phyloP scores from a whole-genome alignment of 306 rosid species.

The Luffa acutangula region DNA sequence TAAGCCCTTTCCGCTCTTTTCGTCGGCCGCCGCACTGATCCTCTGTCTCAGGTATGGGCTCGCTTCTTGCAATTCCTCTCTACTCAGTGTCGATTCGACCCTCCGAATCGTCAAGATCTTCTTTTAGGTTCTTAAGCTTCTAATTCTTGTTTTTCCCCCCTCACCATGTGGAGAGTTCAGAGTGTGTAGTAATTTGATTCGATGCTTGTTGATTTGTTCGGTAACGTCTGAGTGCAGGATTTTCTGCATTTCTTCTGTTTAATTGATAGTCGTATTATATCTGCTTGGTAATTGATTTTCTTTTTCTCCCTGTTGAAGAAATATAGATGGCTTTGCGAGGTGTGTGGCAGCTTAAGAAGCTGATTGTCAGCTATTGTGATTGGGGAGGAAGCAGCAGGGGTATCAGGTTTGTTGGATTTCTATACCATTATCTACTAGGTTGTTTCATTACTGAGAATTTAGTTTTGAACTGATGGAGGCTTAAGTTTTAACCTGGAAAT shows the following conservation, averaged over 20 bases:
- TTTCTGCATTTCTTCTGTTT: not conserved
- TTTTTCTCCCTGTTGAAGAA: not conserved
- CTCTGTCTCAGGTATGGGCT: too few species aligned
- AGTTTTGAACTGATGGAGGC: not conserved
- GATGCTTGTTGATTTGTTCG: not conserved
- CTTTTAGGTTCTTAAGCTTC: too few species aligned
- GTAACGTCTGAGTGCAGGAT: not conserved
- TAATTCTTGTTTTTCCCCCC: too few species aligned
- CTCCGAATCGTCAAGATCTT: too few species aligned
- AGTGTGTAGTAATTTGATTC: not conserved
- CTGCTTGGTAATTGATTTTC: not conserved
- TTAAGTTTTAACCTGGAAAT: not conserved
- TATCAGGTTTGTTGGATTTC: slow-evolving; percentile 37
- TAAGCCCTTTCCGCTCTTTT: too few species aligned
- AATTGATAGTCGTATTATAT: too few species aligned
- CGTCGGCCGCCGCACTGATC: too few species aligned
- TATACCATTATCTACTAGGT: not conserved
- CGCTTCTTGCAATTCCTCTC: too few species aligned
- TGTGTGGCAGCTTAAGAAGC: slow-evolving; percentile 75
- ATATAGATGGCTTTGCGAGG: slow-evolving; percentile 73
- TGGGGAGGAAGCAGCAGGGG: slow-evolving; percentile 98
- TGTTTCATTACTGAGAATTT: not conserved
- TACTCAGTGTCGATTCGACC: too few species aligned
- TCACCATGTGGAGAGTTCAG: too few species aligned
- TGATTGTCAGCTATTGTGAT: slow-evolving; percentile 63